A percentile compares a stretch with the other conserved stretches of the same genome.
phyloP scores from a whole-genome alignment of 2,329 filamentous ascomycete genomes.

The Aspergillus hortae region DNA sequence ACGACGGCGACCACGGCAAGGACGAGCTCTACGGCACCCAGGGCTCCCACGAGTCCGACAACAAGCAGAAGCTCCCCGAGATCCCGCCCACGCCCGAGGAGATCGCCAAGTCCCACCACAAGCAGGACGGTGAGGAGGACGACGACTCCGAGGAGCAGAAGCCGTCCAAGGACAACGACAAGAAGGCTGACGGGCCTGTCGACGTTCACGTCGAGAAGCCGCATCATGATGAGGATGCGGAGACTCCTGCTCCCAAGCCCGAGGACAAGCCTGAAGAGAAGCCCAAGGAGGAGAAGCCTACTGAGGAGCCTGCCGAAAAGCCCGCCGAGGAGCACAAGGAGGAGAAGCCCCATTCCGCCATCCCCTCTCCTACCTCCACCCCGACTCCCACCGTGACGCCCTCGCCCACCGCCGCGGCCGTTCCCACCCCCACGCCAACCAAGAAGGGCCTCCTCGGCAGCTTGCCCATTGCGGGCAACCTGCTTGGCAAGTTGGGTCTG shows the following conservation, averaged over 20 bases:
- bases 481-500: not conserved
- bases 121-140: not conserved
- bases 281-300: not conserved
- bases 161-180: not conserved
- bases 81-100: not conserved
- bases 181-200: too few species aligned
- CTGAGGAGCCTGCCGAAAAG: not conserved
- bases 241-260: not conserved
- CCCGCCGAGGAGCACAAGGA: not conserved
- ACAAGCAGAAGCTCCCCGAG: not conserved
- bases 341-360: not conserved
- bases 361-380: not conserved
- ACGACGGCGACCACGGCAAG: too few species aligned
- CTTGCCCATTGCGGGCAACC: not conserved
- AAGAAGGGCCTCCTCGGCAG: not conserved
- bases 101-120: not conserved
- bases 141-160: not conserved
- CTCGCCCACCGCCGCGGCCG: not conserved
- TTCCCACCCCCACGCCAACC: not conserved
- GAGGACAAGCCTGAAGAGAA: not conserved
- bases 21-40: too few species aligned
- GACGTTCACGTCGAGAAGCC: too few species aligned
- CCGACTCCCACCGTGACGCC: not conserved
- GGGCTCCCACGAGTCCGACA: too few species aligned
- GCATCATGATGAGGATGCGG: too few species aligned